Evolutionary conservation across 2,329 filamentous ascomycete genomes (phyloP).

Genomic region (Aspergillus thermomutatus): DNA sequence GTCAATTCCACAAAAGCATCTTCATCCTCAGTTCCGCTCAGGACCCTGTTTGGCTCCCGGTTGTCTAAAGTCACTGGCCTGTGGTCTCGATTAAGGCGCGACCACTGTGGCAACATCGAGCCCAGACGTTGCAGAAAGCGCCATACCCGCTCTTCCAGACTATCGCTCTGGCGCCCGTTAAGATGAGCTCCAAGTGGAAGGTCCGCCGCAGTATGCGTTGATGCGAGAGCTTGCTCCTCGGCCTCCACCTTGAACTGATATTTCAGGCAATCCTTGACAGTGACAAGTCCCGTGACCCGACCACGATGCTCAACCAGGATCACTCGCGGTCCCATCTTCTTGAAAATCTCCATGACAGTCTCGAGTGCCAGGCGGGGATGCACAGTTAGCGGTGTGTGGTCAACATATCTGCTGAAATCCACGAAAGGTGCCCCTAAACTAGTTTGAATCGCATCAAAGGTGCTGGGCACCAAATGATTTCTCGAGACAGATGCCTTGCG

Average conservation of each 20-base stretch:
- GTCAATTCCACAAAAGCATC: constrained; percentile 48
- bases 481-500: constrained; percentile 26
- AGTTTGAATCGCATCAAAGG: constrained; percentile 59
- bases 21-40: constrained; percentile 52
- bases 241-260: constrained; percentile 97
- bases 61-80: constrained; percentile 10
- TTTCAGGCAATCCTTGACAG: constrained; percentile 93
- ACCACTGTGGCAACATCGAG: constrained; percentile 17
- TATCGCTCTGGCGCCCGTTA: constrained; percentile 17
- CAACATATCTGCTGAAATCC: constrained; percentile 84
- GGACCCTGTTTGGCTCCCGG: constrained; percentile 34
- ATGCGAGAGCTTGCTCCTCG: constrained; percentile 60
- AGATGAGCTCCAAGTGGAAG: constrained; percentile 21
- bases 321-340: constrained; percentile 92
- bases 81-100: constrained; percentile 14
- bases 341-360: constrained; percentile 98
- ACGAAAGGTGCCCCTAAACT: constrained; percentile 58
- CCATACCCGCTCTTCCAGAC: constrained; percentile 38
- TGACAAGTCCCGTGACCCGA: constrained; percentile 77
- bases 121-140: constrained; percentile 32
- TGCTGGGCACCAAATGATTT: constrained; percentile 41
- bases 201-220: constrained; percentile 25
- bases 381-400: constrained; percentile 82
- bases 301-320: constrained; percentile 91
- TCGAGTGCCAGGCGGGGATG: constrained; percentile 89